Evolutionary conservation across 2,329 filamentous ascomycete genomes (phyloP).

Genomic region (Dendrostoma leiphaemia): DNA sequence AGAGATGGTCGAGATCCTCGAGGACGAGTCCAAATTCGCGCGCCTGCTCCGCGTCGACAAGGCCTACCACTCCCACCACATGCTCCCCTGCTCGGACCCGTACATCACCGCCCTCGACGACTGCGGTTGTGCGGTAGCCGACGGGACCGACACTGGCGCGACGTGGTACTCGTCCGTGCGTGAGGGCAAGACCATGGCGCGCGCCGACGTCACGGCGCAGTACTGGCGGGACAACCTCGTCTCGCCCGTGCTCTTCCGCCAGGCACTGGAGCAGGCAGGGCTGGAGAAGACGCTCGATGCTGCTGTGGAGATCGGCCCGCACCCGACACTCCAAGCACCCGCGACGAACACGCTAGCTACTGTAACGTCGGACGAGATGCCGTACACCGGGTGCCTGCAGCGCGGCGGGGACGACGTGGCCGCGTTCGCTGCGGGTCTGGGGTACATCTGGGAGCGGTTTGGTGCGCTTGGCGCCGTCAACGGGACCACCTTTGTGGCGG

Average conservation of each 20-base stretch:
- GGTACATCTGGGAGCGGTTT: not conserved
- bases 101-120: constrained; percentile 20
- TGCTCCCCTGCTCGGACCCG: constrained; percentile 20
- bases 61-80: constrained; percentile 31
- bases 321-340: constrained; percentile 39
- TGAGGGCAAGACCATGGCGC: constrained; percentile 6
- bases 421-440: not conserved
- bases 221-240: constrained; percentile 33
- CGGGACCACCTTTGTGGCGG: not conserved
- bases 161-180: constrained; percentile 24
- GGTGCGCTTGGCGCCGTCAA: not conserved
- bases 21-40: constrained; percentile 18
- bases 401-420: not conserved
- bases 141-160: not conserved
- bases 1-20: constrained; percentile 8
- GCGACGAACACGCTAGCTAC: constrained; percentile 28
- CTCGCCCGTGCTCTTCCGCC: constrained; percentile 34
- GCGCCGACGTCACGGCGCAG: not conserved
- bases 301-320: constrained; percentile 30
- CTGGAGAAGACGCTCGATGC: no score
- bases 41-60: constrained; percentile 23
- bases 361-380: constrained; percentile 3
- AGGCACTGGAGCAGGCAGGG: constrained; percentile 13
- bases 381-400: not conserved
- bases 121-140: not conserved